A percentile compares a stretch with the other conserved stretches of the same genome.
Conservation (phyloP, 768 basidiomycete genomes). For the Mycena capillaripes region DNA sequence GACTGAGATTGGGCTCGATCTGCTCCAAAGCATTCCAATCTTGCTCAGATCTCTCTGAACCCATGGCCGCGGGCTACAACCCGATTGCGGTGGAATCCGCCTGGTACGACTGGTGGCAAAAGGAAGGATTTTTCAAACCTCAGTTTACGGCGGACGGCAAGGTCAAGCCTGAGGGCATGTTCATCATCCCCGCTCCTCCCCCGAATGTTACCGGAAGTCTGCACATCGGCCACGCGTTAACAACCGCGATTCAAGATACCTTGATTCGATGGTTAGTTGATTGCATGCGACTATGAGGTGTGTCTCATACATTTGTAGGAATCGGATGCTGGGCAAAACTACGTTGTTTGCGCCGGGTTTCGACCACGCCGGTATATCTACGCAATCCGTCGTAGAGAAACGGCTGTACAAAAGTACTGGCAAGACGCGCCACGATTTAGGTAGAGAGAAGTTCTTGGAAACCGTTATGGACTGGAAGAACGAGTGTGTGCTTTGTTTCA, state of each 20-base stretch:
- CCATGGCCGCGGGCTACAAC: constrained; percentile 95
- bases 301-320: constrained; percentile 63
- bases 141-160: constrained; percentile 69
- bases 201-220: constrained; percentile 97
- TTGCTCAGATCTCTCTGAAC: constrained; percentile 79
- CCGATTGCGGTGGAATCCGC: constrained; percentile 94
- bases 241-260: constrained; percentile 91
- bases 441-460: constrained; percentile 90
- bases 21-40: not conserved
- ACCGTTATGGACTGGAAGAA: constrained; percentile 98
- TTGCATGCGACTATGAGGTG: not conserved
- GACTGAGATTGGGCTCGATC: constrained; percentile 48
- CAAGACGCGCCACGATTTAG: constrained; percentile 92
- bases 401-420: constrained; percentile 87
- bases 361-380: constrained; percentile 98
- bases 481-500: constrained; percentile 71
- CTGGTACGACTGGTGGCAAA: constrained; percentile 99
- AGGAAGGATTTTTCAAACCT: constrained; percentile 92
- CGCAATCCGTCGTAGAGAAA: constrained; percentile 97
- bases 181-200: constrained; percentile 92
- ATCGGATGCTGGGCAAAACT: constrained; percentile 95
- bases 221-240: constrained; percentile 96
- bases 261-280: constrained; percentile 85
- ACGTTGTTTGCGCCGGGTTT: constrained; percentile 94
- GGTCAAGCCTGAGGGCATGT: constrained; percentile 73